Evolutionary conservation across 2,329 filamentous ascomycete species (phyloP).

Genomic region (Falciphora oryzae): DNA sequence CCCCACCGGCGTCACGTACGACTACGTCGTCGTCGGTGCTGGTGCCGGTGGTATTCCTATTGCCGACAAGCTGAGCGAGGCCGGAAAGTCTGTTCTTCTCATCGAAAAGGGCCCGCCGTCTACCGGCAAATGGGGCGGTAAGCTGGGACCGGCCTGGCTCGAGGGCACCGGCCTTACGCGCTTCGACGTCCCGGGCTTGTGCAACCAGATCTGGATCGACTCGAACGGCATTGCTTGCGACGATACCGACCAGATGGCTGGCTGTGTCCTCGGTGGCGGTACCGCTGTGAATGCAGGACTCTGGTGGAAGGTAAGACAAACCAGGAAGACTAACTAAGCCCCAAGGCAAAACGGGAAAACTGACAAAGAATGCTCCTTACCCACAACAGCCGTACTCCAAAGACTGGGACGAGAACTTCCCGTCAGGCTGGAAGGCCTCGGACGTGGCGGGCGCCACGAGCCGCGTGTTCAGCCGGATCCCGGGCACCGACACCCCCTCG

Average conservation of each 20-base stretch:
- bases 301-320: slow-evolving; percentile 52
- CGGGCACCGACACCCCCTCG: slow-evolving; percentile 56
- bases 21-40: slow-evolving; percentile 60
- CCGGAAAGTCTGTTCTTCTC: slow-evolving; percentile 59
- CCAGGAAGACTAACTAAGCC: slow-evolving; percentile 8
- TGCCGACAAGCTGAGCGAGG: slow-evolving; percentile 57
- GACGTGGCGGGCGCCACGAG: slow-evolving; percentile 52
- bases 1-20: slow-evolving; percentile 33
- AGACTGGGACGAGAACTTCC: slow-evolving; percentile 62
- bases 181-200: slow-evolving; percentile 66
- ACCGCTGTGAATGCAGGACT: slow-evolving; percentile 63
- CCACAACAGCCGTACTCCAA: slow-evolving; percentile 43
- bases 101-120: slow-evolving; percentile 56
- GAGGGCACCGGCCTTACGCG: slow-evolving; percentile 57
- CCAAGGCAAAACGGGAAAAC: neutral
- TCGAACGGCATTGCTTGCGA: slow-evolving; percentile 56
- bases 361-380: neutral
- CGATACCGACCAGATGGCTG: slow-evolving; percentile 68
- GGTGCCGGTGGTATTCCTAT: slow-evolving; percentile 56
- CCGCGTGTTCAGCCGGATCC: slow-evolving; percentile 56
- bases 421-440: slow-evolving; percentile 56
- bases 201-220: slow-evolving; percentile 64
- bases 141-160: slow-evolving; percentile 56
- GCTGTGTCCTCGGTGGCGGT: slow-evolving; percentile 64
- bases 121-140: slow-evolving; percentile 59